phyloP scores from a whole-genome alignment of 2,329 filamentous ascomycete species.

The Pleurostoma richardsiae region DNA sequence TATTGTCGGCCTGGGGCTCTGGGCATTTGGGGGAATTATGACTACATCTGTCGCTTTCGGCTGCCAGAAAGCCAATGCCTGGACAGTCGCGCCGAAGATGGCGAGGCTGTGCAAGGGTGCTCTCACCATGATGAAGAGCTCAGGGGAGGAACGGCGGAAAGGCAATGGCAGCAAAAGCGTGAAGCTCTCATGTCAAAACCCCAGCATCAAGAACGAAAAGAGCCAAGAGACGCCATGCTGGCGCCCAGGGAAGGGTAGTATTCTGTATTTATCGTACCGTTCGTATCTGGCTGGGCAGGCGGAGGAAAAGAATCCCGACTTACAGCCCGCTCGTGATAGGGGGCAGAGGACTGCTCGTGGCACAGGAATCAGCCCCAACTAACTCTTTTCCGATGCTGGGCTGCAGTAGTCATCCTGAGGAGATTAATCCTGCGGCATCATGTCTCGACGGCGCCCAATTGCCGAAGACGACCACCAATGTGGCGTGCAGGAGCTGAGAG shows the following conservation, averaged over 20 bases:
- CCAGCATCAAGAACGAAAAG: too few relatives aligned
- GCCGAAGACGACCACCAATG: constrained; percentile 2
- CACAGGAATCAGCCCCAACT: background rate
- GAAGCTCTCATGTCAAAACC: too few relatives aligned
- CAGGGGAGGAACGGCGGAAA: too few relatives aligned
- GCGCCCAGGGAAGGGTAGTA: too few relatives aligned
- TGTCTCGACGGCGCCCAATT: constrained; percentile 1
- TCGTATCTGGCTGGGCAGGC: constrained; percentile 3
- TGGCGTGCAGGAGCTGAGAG: constrained; percentile 32
- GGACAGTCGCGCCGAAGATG: constrained; percentile 24
- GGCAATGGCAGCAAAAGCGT: too few relatives aligned
- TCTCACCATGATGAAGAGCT: constrained; percentile 9
- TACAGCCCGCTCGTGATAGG: background rate
- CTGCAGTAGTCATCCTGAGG: background rate
- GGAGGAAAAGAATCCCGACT: constrained; percentile 7
- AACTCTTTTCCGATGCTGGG: background rate
- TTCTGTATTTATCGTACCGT: constrained; percentile 10
- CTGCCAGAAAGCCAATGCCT: constrained; percentile 26
- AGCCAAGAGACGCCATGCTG: too few relatives aligned
- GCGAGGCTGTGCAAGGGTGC: constrained; percentile 11
- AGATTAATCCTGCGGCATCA: background rate
- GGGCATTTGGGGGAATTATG: constrained; percentile 25
- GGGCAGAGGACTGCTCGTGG: constrained; percentile 15
- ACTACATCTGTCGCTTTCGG: constrained; percentile 28
- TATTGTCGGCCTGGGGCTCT: constrained; percentile 34